These are phyloP conservation scores for Ganoderma meredithae DNA, from an alignment of 1,284 basidiomycete species.

Conservation along the genomic window DNA sequence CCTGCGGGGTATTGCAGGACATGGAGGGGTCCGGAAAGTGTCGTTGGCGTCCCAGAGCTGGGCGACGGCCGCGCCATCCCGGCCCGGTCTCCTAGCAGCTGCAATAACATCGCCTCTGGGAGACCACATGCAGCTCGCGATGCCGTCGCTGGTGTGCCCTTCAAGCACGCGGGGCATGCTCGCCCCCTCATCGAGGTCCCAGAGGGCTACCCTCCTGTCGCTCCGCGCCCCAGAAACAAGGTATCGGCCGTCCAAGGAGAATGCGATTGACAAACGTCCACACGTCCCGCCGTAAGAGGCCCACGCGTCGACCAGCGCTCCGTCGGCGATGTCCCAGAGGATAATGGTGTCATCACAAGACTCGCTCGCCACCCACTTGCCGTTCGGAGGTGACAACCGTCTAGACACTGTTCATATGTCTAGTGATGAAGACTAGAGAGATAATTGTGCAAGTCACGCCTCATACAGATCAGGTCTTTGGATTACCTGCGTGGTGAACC, in stretches of 20 bases:
- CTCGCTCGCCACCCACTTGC: constrained; percentile 28
- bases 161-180: constrained; percentile 12
- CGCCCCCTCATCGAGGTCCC: constrained; percentile 22
- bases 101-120: constrained; percentile 27
- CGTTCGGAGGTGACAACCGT: constrained; percentile 31
- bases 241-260: constrained; percentile 33
- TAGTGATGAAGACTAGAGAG: neutral
- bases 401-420: constrained; percentile 20
- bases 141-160: constrained; percentile 24
- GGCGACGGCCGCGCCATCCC: constrained; percentile 9
- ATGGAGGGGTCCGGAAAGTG: constrained; percentile 11
- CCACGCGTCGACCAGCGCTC: neutral
- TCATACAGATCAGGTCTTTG: neutral
- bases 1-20: constrained; percentile 21
- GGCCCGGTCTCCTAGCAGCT: constrained; percentile 25
- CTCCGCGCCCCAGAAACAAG: constrained; percentile 32
- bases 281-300: too few relatives aligned
- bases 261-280: constrained; percentile 27
- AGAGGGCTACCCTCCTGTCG: constrained; percentile 28
- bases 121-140: constrained; percentile 33
- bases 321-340: constrained; percentile 20
- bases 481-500: neutral
- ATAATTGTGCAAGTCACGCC: neutral
- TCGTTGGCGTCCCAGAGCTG: constrained; percentile 27
- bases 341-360: constrained; percentile 27